Conservation (phyloP, 2,329 filamentous ascomycete species). For the Aureobasidium sp. region DNA sequence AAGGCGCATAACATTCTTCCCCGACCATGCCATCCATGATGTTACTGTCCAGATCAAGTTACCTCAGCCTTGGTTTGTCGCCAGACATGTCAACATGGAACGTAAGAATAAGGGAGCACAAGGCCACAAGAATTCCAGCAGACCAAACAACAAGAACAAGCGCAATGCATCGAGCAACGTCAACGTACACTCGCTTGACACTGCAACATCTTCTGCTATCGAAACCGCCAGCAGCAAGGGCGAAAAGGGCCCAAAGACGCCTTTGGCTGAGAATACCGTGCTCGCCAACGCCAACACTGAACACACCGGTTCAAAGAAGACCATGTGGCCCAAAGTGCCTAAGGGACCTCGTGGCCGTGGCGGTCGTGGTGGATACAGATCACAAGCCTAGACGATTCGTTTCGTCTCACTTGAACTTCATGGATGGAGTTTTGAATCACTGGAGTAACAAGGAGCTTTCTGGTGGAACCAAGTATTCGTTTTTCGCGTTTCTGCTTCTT, state of each 20-base stretch:
- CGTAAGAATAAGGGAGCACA: not conserved
- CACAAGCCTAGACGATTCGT: not conserved
- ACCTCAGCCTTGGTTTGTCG: not conserved
- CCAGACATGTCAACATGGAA: not conserved
- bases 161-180: not conserved
- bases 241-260: not conserved
- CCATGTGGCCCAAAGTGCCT: not conserved
- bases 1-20: not conserved
- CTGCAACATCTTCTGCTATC: not conserved
- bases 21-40: not conserved
- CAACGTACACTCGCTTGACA: not conserved
- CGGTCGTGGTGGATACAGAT: not conserved
- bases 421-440: not conserved
- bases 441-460: constrained; percentile 4
- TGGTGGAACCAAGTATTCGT: not conserved
- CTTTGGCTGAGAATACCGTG: not conserved
- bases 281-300: not conserved
- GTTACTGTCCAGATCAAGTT: constrained; percentile 8
- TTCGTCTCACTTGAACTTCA: not conserved
- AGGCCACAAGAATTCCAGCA: not conserved
- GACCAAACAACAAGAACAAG: constrained; percentile 13
- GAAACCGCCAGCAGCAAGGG: not conserved
- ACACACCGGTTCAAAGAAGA: not conserved
- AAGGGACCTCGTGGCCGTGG: constrained; percentile 1
- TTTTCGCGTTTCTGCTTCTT: not conserved